phyloP scores from a whole-genome alignment of 2,329 filamentous ascomycete species.

The Pseudopyrenochaeta lycopersici region DNA sequence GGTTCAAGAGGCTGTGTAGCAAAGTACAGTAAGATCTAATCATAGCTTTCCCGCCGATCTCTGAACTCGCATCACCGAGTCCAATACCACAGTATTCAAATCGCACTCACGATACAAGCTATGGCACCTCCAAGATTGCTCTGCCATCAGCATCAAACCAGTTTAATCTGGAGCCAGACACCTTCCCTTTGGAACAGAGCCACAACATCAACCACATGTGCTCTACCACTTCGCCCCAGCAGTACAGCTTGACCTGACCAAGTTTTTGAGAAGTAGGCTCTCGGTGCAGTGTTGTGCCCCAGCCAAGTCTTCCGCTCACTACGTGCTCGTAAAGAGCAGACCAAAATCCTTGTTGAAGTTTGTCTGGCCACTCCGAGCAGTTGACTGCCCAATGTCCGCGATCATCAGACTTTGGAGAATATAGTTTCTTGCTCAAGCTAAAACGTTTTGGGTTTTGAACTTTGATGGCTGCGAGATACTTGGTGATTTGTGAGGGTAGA shows the following conservation, averaged over 20 bases:
- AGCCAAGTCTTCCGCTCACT: conserved; percentile 67
- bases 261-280: conserved; percentile 28
- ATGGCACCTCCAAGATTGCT: conserved; percentile 62
- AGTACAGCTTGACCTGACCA: conserved; percentile 71
- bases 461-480: conserved; percentile 35
- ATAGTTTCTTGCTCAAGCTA: conserved; percentile 49
- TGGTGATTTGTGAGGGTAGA: conserved; percentile 42
- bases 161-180: conserved; percentile 65
- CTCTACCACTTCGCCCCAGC: conserved; percentile 77
- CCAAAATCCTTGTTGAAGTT: conserved; percentile 67
- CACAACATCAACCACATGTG: conserved; percentile 81
- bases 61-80: not conserved
- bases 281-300: conserved; percentile 69
- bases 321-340: conserved; percentile 68
- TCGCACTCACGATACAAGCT: not conserved
- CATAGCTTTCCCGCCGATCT: not conserved
- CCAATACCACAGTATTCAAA: not conserved
- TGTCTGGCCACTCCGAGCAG: conserved; percentile 62
- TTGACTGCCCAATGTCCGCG: conserved; percentile 80
- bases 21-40: not conserved
- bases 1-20: not conserved
- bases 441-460: conserved; percentile 41
- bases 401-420: conserved; percentile 68
- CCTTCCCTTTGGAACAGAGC: conserved; percentile 71
- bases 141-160: conserved; percentile 74